These are phyloP conservation scores for Suillus alpinus DNA, from an alignment of 768 basidiomycete species.

Conservation along the genomic window DNA sequence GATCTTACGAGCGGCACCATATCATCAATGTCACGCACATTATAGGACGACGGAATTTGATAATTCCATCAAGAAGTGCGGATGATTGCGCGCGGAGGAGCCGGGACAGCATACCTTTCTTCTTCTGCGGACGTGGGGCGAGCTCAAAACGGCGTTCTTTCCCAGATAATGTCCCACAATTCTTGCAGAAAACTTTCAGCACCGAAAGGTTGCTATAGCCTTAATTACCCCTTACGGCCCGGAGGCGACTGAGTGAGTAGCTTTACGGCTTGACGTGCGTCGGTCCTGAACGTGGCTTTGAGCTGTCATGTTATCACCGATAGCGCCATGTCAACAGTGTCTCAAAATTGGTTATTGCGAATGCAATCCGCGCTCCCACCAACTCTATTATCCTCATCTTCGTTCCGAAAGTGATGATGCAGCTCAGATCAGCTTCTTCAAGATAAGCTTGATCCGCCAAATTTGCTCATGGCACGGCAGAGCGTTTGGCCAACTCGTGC, in stretches of 20 bases:
- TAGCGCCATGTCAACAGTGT: conserved; percentile 4
- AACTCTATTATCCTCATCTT: conserved; percentile 12
- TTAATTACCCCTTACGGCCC: conserved; percentile 5
- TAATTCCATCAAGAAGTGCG: conserved; percentile 26
- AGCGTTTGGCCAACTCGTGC: neutral
- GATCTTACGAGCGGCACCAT: conserved; percentile 14
- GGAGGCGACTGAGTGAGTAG: conserved; percentile 1
- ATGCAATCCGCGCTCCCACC: conserved; percentile 1
- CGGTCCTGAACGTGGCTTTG: conserved; percentile 5
- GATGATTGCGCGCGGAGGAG: conserved; percentile 7
- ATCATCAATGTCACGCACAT: conserved; percentile 25
- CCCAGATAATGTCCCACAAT: conserved; percentile 23
- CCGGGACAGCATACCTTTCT: neutral
- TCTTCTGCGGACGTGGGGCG: conserved; percentile 12
- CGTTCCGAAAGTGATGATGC: conserved; percentile 11
- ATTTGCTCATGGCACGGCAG: neutral
- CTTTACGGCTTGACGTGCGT: conserved; percentile 1
- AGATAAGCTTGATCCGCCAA: conserved; percentile 12
- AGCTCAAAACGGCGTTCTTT: conserved; percentile 31
- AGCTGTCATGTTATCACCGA: conserved; percentile 5
- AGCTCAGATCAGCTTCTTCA: conserved; percentile 10
- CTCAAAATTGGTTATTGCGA: neutral
- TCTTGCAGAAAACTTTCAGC: conserved; percentile 18
- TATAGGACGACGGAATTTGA: conserved; percentile 27
- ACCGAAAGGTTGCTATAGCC: conserved; percentile 11